phyloP scores from a whole-genome alignment of 2,329 filamentous ascomycete genomes.

The Sarocladium oryzae region DNA sequence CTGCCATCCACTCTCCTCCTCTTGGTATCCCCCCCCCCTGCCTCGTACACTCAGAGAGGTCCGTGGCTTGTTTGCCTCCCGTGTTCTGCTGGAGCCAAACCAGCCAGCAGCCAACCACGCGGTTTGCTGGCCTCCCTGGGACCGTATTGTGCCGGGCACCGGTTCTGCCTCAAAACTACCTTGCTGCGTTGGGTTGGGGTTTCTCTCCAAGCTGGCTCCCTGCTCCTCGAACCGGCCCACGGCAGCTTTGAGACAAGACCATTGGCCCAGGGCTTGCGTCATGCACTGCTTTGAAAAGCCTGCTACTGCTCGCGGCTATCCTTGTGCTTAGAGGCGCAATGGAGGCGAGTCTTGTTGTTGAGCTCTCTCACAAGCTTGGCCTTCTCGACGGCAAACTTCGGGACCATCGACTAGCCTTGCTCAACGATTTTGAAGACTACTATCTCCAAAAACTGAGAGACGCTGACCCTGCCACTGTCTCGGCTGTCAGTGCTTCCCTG shows the following conservation, averaged over 20 bases:
- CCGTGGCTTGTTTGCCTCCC: conserved; percentile 1
- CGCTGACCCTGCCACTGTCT: conserved; percentile 39
- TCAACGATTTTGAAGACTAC: conserved; percentile 50
- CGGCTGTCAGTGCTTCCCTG: conserved; percentile 40
- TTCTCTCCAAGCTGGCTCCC: not conserved
- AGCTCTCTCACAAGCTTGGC: conserved; percentile 46
- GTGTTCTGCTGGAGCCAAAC: conserved; percentile 3
- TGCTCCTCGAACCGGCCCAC: not conserved
- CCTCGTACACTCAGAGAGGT: not conserved
- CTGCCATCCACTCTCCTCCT: not conserved
- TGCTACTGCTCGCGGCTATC: not conserved
- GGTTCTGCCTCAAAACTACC: not conserved
- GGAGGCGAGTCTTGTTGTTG: conserved; percentile 40
- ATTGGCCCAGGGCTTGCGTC: conserved; percentile 2
- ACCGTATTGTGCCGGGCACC: conserved; percentile 3
- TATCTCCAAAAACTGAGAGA: conserved; percentile 43
- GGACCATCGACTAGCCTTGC: conserved; percentile 50
- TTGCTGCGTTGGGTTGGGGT: no score
- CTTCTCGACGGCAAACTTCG: conserved; percentile 52
- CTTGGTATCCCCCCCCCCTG: not conserved
- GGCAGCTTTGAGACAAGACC: not conserved
- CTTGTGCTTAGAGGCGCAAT: conserved; percentile 20
- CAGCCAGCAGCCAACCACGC: not conserved
- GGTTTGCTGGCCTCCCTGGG: not conserved
- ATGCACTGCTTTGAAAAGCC: not conserved